Base-by-base conservation (phyloP, 441 rosid genomes). In the Euphorbia celastroides region DNA sequence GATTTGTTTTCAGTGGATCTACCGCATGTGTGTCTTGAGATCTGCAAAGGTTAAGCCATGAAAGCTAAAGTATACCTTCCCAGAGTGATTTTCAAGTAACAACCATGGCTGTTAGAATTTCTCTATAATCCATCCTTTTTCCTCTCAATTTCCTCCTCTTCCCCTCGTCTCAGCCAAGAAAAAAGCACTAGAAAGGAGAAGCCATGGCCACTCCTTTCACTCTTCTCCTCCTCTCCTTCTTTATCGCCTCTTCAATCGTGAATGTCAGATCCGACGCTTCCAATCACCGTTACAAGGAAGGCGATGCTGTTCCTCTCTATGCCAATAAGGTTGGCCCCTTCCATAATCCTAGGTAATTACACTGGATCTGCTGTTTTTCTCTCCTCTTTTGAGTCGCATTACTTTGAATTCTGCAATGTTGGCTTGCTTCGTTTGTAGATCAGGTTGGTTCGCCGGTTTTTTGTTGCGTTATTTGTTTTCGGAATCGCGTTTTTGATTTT, bases 261-360 rank as follows among this genome's bases (percentile, higher is more conserved):
- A 32, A 12, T 27, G 88, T 73, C 28, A 78, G 78, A 70, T 87
- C 88, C 5, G 82, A 77, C 34, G 74, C 80, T 54, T 80, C 87
- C 59, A 80, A 85, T 64, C 88, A 87, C 75, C 85, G 87, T 38
- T 87, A 76, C 80, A 85, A 78, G 57, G 74, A 70, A 38, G 82
- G 87, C 1, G 90, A 85, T 7, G 7, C 60, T 14, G 93, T 84
- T 25, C 86, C 84, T 23, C 81, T 84, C 34, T 84, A 84, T 51
- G 83, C 83, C 65, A 84, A 84, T 62, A 87, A 87, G 77, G 90
- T 85, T 22, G 90, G 93, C 6, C 93, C 93, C 20, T 87, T 87
- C 71, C 93, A 87, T 42, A 87, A 87, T 16, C 60, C 60, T 36
- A 57, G 60, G 60, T 57, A 57, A 57, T 27, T 57, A n/a, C 11